Conservation (phyloP, 2,329 filamentous ascomycete species). For the Fusarium euwallaceae region DNA sequence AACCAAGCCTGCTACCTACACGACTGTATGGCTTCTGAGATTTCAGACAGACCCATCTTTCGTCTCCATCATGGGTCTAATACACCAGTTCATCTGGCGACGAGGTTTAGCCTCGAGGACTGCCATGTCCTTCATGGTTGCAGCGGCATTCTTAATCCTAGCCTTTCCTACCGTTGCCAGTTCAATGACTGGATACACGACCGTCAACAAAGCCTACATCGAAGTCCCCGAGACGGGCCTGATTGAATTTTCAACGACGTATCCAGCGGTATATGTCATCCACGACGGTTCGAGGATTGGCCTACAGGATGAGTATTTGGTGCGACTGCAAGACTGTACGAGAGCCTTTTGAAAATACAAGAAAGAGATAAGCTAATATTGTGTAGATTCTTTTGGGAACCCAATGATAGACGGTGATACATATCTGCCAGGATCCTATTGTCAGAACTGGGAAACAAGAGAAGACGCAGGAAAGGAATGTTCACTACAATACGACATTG, state of each 20-base stretch:
- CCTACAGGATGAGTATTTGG: fast-evolving
- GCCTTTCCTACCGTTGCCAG: constrained; percentile 5
- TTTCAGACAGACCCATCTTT: not conserved
- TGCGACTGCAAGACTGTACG: not conserved
- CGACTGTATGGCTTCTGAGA: constrained; percentile 6
- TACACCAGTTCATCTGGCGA: not conserved
- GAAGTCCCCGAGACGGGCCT: not conserved
- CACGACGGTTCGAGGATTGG: not conserved
- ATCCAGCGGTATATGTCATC: not conserved
- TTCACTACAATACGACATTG: not conserved
- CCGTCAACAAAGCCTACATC: constrained; percentile 5
- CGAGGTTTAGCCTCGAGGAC: constrained; percentile 3
- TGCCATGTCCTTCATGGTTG: not conserved
- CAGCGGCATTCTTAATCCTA: not conserved
- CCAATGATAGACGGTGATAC: not conserved
- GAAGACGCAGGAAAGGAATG: not conserved
- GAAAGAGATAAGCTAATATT: not conserved
- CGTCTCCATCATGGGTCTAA: not conserved
- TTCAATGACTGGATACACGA: constrained; percentile 29
- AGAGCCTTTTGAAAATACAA: not conserved
- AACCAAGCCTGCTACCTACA: not conserved
- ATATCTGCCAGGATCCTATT: not conserved
- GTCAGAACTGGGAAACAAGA: not conserved
- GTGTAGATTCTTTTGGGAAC: not conserved
- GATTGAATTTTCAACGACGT: fast-evolving